A percentile compares a stretch with the other conserved stretches of the same genome.
These are phyloP conservation scores for Chrysophaeum taylorii DNA, from an alignment of 352 stramenopile species.

Conservation along the genomic window DNA sequence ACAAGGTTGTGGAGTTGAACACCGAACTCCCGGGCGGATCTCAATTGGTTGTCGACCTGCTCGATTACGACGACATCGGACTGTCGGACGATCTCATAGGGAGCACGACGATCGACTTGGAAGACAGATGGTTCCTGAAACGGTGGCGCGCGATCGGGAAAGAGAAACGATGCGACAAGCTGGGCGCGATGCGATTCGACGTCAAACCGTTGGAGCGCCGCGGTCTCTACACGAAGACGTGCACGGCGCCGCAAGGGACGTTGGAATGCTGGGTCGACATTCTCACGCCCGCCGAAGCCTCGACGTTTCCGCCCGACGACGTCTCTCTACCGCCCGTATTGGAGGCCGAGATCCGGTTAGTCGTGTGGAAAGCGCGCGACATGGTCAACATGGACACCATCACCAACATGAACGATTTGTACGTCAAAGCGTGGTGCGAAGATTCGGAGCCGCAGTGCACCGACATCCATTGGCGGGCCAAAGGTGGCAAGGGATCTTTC, in stretches of 20 bases:
- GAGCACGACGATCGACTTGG: conserved; percentile 71
- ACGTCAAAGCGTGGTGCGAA: conserved; percentile 73
- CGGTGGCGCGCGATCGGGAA: conserved; percentile 15
- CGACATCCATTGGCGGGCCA: conserved; percentile 75
- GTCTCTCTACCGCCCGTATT: conserved; percentile 54
- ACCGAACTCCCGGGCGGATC: conserved; percentile 67
- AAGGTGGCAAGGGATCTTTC: conserved; percentile 54
- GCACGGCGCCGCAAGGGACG: conserved; percentile 52
- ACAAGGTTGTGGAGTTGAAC: conserved; percentile 77
- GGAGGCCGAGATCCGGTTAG: conserved; percentile 59
- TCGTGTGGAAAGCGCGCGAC: conserved; percentile 61
- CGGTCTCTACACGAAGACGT: conserved; percentile 63
- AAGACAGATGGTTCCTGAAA: conserved; percentile 75
- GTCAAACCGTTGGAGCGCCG: conserved; percentile 74
- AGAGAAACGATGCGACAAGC: conserved; percentile 12
- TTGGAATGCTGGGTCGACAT: conserved; percentile 71
- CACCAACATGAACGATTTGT: conserved; percentile 73
- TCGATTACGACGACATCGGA: conserved; percentile 73
- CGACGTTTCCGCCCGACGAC: conserved; percentile 55
- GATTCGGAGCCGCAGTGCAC: conserved; percentile 45
- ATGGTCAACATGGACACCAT: conserved; percentile 61
- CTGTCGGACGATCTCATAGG: conserved; percentile 75
- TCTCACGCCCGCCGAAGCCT: conserved; percentile 55
- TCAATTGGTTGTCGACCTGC: conserved; percentile 67
- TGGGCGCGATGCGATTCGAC: conserved; percentile 18